Percentiles rank a stretch among this genome's conserved stretches.
Evolutionary conservation across 495 filamentous ascomycete genomes (phyloP).

Genomic region (Daldinia loculata): DNA sequence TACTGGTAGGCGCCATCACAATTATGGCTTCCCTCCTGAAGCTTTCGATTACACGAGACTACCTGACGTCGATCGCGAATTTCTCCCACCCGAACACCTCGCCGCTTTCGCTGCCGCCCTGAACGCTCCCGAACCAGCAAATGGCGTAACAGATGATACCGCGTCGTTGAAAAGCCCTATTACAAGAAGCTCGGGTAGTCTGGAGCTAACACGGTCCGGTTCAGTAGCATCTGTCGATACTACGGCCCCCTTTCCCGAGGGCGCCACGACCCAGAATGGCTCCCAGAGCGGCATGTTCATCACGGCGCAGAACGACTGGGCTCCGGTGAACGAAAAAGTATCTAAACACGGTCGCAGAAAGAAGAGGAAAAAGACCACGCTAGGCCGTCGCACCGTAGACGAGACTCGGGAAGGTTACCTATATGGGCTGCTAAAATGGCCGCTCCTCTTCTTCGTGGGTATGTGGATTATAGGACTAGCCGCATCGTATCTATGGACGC

Average conservation of each 20-base stretch:
- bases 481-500: conserved; percentile 78
- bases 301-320: conserved; percentile 85
- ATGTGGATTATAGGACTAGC: conserved; percentile 78
- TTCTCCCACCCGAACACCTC: conserved; percentile 65
- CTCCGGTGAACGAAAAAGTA: conserved; percentile 75
- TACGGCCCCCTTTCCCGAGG: conserved; percentile 18
- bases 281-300: conserved; percentile 60
- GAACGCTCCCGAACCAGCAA: conserved; percentile 59
- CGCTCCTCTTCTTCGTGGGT: conserved; percentile 78
- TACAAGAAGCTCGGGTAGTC: conserved; percentile 39
- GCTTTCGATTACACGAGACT: conserved; percentile 59
- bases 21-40: conserved; percentile 59
- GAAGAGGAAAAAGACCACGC: conserved; percentile 43
- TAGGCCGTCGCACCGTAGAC: conserved; percentile 71
- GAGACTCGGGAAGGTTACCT: conserved; percentile 94
- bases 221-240: conserved; percentile 37
- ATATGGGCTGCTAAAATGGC: conserved; percentile 90
- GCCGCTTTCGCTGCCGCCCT: conserved; percentile 68
- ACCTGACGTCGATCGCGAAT: conserved; percentile 72
- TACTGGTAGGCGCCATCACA: conserved; percentile 39
- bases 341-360: conserved; percentile 49
- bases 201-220: conserved; percentile 33
- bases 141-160: conserved; percentile 52
- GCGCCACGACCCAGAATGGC: conserved; percentile 34
- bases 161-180: conserved; percentile 41